phyloP scores from a whole-genome alignment of 495 filamentous ascomycete species.

The Xylaria castorea region DNA sequence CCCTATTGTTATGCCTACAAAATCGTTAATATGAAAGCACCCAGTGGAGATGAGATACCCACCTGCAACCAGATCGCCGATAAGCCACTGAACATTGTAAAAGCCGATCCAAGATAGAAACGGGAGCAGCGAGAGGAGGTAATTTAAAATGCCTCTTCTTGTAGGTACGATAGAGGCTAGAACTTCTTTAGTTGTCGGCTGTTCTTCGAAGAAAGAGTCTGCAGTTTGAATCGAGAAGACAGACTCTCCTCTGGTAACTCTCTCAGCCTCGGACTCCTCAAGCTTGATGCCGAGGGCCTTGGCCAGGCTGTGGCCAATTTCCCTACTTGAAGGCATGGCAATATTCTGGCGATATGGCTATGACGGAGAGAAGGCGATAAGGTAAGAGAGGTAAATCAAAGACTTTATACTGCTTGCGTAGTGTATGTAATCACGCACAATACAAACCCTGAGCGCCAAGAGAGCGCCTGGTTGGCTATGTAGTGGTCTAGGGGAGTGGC shows the following conservation, averaged over 20 bases:
- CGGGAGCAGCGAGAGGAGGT: constrained; percentile 77
- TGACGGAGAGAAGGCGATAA: background rate
- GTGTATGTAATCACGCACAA: constrained; percentile 11
- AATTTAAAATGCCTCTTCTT: constrained; percentile 58
- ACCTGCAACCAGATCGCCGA: constrained; percentile 91
- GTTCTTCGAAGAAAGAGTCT: constrained; percentile 83
- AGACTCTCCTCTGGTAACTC: constrained; percentile 76
- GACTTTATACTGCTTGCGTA: constrained; percentile 16
- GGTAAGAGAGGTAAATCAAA: background rate
- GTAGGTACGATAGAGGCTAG: constrained; percentile 67
- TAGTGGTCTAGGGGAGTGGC: background rate
- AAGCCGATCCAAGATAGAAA: constrained; percentile 85
- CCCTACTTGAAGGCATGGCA: constrained; percentile 34
- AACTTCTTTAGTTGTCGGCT: constrained; percentile 79
- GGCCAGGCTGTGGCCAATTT: constrained; percentile 75
- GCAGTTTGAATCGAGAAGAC: constrained; percentile 76
- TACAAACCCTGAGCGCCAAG: constrained; percentile 20
- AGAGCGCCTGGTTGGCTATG: constrained; percentile 20
- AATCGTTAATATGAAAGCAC: constrained; percentile 27
- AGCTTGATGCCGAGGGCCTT: constrained; percentile 87
- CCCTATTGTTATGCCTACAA: constrained; percentile 86
- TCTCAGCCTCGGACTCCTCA: constrained; percentile 61
- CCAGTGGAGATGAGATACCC: constrained; percentile 36
- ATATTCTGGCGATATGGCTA: background rate
- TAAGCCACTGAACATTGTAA: constrained; percentile 89